phyloP scores from a whole-genome alignment of 2,329 filamentous ascomycete genomes.

The Plectosphaerella plurivora region DNA sequence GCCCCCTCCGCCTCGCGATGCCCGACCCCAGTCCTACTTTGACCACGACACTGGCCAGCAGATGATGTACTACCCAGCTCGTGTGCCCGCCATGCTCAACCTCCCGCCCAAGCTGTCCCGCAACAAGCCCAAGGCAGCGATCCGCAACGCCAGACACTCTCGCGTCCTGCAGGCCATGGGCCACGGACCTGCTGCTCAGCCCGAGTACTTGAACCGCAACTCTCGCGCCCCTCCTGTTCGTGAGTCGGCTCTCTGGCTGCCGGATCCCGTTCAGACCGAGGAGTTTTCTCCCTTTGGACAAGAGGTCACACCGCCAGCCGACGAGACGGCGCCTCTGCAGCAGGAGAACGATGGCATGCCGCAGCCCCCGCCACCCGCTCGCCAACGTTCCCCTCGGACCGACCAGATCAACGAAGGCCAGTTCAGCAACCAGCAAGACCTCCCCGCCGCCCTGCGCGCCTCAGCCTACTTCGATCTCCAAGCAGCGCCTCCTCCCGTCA shows the following conservation, averaged over 20 bases:
- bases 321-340: not conserved
- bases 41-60: constrained; percentile 64
- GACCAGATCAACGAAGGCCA: constrained; percentile 24
- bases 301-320: constrained; percentile 2
- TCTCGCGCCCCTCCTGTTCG: constrained; percentile 13
- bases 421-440: constrained; percentile 20
- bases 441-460: constrained; percentile 85
- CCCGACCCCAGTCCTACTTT: constrained; percentile 52
- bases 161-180: constrained; percentile 63
- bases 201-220: constrained; percentile 25
- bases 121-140: constrained; percentile 57
- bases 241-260: constrained; percentile 39
- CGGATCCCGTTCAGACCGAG: constrained; percentile 36
- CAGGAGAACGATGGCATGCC: constrained; percentile 1
- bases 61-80: constrained; percentile 95
- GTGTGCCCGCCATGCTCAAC: constrained; percentile 90
- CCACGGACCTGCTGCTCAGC: constrained; percentile 9
- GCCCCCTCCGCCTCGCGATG: constrained; percentile 12
- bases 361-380: constrained; percentile 5
- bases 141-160: constrained; percentile 67
- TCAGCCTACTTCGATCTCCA: constrained; percentile 83
- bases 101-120: constrained; percentile 83
- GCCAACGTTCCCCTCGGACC: constrained; percentile 24
- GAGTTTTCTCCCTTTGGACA: constrained; percentile 23
- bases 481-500: constrained; percentile 37